Evolutionary conservation across 1,284 basidiomycete species (phyloP).

Genomic region (Irpex lacteus): DNA sequence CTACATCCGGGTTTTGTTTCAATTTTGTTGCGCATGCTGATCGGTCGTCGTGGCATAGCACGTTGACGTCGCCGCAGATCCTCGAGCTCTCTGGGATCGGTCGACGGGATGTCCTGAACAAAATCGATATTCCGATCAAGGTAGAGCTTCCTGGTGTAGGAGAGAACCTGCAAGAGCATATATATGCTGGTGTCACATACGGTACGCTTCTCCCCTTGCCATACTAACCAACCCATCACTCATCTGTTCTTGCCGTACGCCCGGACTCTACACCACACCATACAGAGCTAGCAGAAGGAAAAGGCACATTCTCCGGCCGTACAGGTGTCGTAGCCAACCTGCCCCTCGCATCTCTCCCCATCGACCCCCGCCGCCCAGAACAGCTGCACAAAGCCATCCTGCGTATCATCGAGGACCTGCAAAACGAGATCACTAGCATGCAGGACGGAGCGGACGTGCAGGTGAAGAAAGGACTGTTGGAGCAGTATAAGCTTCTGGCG

Average conservation of each 20-base stretch:
- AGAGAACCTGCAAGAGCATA: conserved; percentile 38
- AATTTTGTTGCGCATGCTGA: background rate
- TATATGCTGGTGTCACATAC: conserved; percentile 7
- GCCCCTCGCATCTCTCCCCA: background rate
- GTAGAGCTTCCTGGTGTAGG: conserved; percentile 29
- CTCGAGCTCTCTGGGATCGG: conserved; percentile 41
- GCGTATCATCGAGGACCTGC: conserved; percentile 1
- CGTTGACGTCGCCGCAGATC: conserved; percentile 30
- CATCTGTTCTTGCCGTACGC: too few relatives aligned
- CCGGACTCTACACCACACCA: too few relatives aligned
- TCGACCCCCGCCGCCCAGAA: background rate
- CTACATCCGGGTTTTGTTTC: background rate
- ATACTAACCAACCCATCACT: too few relatives aligned
- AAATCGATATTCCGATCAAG: conserved; percentile 27
- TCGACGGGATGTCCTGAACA: conserved; percentile 24
- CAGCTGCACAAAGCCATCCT: background rate
- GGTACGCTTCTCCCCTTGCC: background rate
- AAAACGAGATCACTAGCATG: background rate
- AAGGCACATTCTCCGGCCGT: too few relatives aligned
- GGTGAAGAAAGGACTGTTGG: conserved; percentile 15
- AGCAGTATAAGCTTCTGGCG: conserved; percentile 24
- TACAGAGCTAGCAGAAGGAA: too few relatives aligned
- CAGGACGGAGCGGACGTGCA: conserved; percentile 3
- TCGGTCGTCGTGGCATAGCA: conserved; percentile 9
- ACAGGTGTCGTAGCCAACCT: too few relatives aligned